Evolutionary conservation across 2,329 filamentous ascomycete genomes (phyloP).

Genomic region (Coniochaeta sp.): DNA sequence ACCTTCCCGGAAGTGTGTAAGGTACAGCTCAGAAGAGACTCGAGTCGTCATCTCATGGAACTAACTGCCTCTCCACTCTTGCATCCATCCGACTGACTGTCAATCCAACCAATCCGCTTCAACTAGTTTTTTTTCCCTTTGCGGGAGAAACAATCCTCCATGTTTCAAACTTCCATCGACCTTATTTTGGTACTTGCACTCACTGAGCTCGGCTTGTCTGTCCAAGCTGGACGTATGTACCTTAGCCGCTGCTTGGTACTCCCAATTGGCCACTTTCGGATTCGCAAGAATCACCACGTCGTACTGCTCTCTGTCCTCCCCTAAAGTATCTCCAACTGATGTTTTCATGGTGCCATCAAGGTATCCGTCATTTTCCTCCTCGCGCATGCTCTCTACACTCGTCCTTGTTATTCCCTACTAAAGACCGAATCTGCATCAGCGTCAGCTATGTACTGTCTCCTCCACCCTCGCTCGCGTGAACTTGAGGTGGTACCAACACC

Average conservation of each 20-base stretch:
- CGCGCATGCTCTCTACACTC: not conserved
- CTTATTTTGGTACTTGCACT: not conserved
- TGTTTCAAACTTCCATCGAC: not conserved
- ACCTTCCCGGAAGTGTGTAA: no score
- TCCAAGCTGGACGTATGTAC: no score
- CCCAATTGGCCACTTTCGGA: not conserved
- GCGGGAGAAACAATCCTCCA: not conserved
- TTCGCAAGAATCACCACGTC: not conserved
- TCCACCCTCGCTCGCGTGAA: not conserved
- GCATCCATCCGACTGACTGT: not conserved
- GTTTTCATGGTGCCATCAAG: no score
- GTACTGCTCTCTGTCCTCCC: not conserved
- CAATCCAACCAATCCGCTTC: not conserved
- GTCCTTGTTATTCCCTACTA: not conserved
- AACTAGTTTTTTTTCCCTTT: not conserved
- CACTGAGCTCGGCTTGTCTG: no score
- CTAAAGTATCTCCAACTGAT: no score
- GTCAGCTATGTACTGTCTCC: not conserved
- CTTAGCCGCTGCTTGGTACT: not conserved
- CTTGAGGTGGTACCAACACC: slow-evolving; percentile 1
- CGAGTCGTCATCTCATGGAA: not conserved
- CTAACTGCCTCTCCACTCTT: not conserved
- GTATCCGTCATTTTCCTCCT: no score
- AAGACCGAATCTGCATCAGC: not conserved
- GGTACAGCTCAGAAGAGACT: not conserved